Evolutionary conservation across 345 rosid species (phyloP).

Genomic region (Xanthoceras sorbifolium): DNA sequence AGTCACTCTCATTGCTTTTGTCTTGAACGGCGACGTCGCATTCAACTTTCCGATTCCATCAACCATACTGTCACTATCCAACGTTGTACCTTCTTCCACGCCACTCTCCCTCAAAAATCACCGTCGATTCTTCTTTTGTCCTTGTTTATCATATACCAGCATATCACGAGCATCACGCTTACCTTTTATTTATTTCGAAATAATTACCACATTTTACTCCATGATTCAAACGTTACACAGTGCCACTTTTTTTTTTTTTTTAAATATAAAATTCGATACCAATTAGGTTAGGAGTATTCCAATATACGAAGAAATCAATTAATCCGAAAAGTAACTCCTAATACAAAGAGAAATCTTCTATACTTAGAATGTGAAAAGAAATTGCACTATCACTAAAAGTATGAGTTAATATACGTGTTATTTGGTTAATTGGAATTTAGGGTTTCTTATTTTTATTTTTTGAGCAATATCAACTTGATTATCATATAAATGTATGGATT

Average conservation of each 20-base stretch:
- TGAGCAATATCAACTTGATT: too few species aligned
- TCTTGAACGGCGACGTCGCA: slow-evolving; percentile 35
- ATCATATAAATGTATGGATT: too few species aligned
- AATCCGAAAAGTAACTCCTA: too few species aligned
- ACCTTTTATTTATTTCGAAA: background rate
- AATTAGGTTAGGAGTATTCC: too few species aligned
- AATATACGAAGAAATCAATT: too few species aligned
- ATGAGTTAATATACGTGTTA: too few species aligned
- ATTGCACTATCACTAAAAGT: too few species aligned
- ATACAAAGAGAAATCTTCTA: too few species aligned
- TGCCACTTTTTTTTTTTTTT: too few species aligned
- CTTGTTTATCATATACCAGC: background rate
- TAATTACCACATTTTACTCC: background rate
- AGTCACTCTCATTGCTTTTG: slow-evolving; percentile 23
- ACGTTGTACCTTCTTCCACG: slow-evolving; percentile 28
- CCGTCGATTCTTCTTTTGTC: slow-evolving; percentile 13
- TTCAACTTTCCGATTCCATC: slow-evolving; percentile 22
- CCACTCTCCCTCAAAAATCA: slow-evolving; percentile 22
- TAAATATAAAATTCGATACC: too few species aligned
- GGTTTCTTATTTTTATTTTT: background rate
- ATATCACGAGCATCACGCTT: slow-evolving; percentile 8
- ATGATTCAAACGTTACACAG: background rate
- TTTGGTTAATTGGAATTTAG: background rate
- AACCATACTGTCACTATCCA: slow-evolving; percentile 13
- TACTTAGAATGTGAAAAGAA: too few species aligned